phyloP scores from a whole-genome alignment of 2,329 filamentous ascomycete species.

The Fusarium fujikuroi region DNA sequence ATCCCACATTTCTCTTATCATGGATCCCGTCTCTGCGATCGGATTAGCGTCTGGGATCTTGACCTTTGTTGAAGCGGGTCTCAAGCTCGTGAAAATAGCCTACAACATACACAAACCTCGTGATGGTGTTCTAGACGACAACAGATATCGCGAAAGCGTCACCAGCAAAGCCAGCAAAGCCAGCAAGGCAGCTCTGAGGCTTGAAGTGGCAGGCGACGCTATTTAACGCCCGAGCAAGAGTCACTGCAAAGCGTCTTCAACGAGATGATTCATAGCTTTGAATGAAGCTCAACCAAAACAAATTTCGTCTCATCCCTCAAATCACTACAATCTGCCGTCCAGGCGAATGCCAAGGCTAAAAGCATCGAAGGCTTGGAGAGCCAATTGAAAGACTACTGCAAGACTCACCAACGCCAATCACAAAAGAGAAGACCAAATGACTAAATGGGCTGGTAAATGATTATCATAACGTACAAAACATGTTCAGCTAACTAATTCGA shows the following conservation, averaged over 20 bases:
- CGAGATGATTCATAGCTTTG: fast-evolving
- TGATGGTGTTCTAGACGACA: not conserved
- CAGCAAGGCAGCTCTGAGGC: not conserved
- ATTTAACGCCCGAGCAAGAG: not conserved
- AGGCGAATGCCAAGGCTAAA: not conserved
- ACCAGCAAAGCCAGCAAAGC: not conserved
- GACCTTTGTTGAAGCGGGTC: not conserved
- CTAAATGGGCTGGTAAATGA: not conserved
- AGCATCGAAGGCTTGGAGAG: not conserved
- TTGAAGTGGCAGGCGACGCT: not conserved
- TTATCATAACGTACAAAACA: not conserved
- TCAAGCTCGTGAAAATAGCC: not conserved
- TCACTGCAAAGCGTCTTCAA: not conserved
- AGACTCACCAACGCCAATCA: fast-evolving
- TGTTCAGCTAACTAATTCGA: fast-evolving
- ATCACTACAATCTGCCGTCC: not conserved
- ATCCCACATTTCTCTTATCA: not conserved
- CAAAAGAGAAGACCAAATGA: fast-evolving
- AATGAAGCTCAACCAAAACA: fast-evolving
- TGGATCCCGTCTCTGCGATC: not conserved
- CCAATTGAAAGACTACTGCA: fast-evolving
- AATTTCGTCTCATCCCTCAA: fast-evolving
- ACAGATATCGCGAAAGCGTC: not conserved
- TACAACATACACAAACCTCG: not conserved
- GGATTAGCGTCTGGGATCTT: not conserved